Base-by-base conservation (phyloP, 345 rosid species). In the Eucalyptus leucophloia region DNA sequence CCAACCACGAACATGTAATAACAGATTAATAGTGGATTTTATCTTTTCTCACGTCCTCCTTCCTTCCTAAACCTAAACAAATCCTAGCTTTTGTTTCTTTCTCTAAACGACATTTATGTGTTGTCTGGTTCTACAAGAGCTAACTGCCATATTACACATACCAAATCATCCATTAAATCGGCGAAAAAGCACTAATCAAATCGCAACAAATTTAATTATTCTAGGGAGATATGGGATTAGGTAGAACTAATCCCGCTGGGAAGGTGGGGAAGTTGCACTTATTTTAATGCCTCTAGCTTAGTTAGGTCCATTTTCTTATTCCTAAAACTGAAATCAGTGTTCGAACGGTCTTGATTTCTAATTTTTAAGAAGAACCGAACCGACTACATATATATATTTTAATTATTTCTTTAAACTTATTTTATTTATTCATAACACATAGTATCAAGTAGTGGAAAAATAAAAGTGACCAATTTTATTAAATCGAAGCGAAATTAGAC, bases 291-390 rank as follows among this genome's bases (percentile, higher is more conserved):
- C 45, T 72, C 45, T 21, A 11, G 8, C 8, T 37, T 44, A 53
- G 9, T 8, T 8, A 53, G 58, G 26, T 53, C 5, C 1, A 21
- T 53, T 53, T 19, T 24, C 0, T 4, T 2, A 21, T 53, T 53
- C 0, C 26, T 53, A 53, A 53, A 53, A 8, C 0, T 21, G 2
- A 21, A 53, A 8, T 19, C 24, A 0, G 4, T 8, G 1, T 53
- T 21, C 0, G 0, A 53, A 3, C 1, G 0, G 2, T 19, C 4
- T 10, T 10, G 2, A 53, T 53, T 19, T 21, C 24, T 53, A 53
- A 53, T 53, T 53, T 0, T 53, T 19, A 53, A 8, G 1, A 53
- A 11, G 11, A 19, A 53, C 1, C 1, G 2, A 0, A 53, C 58
- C 0, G 1, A 53, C 24, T 53, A 53, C 0, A 18, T 7, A 53